Percentiles rank a stretch among this genome's conserved stretches.
These are phyloP conservation scores for Cyathus striatus DNA, from an alignment of 768 basidiomycete species.

Conservation along the genomic window DNA sequence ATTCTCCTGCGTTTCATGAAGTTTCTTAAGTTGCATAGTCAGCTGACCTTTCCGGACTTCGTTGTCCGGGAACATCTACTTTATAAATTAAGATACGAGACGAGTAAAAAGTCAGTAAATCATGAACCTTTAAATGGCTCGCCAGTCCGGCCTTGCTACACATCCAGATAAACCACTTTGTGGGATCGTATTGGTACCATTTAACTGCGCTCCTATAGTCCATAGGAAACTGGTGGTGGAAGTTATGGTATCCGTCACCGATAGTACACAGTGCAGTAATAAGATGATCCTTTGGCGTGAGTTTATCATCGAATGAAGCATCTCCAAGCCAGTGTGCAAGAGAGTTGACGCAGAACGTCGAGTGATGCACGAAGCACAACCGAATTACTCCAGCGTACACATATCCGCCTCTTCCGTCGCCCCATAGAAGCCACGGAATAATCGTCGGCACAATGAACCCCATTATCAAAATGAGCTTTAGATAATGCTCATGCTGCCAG, in stretches of 20 bases:
- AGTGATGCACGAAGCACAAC: slow-evolving; percentile 86
- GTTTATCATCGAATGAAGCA: slow-evolving; percentile 91
- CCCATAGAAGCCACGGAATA: slow-evolving; percentile 79
- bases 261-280: slow-evolving; percentile 87
- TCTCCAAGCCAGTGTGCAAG: slow-evolving; percentile 96
- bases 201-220: slow-evolving; percentile 95
- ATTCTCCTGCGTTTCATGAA: slow-evolving; percentile 71
- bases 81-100: no score
- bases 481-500: slow-evolving; percentile 87
- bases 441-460: slow-evolving; percentile 70
- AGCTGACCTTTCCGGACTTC: slow-evolving; percentile 83
- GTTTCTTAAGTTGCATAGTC: slow-evolving; percentile 90
- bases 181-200: slow-evolving; percentile 92
- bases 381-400: slow-evolving; percentile 79
- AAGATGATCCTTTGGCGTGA: slow-evolving; percentile 86
- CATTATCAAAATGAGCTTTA: slow-evolving; percentile 64
- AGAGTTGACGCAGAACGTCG: slow-evolving; percentile 96
- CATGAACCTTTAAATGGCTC: slow-evolving; percentile 62
- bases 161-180: slow-evolving; percentile 84
- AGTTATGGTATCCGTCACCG: slow-evolving; percentile 98
- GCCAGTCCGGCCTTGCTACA: slow-evolving; percentile 61
- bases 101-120: no score
- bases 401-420: slow-evolving; percentile 82
- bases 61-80: slow-evolving; percentile 48
- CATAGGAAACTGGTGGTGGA: slow-evolving; percentile 96